Evolutionary conservation across 2,329 filamentous ascomycete species (phyloP), one percentile per base, ranked within the genome.

Genomic region (Meredithiella fracta): DNA sequence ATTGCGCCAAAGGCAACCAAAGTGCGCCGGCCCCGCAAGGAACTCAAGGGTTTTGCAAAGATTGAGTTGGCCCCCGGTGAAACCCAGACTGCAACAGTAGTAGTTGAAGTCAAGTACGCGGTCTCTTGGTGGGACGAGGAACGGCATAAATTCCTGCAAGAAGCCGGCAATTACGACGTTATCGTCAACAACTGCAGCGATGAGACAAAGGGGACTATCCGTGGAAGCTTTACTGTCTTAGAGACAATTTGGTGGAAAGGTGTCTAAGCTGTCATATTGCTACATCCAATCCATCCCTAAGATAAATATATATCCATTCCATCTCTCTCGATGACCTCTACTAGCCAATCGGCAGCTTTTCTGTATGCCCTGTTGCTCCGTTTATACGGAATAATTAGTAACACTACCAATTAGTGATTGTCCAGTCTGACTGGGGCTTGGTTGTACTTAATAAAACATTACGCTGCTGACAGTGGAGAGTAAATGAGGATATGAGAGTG

Each of bases 51-150:
- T 1, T 84, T 83, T 61, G 65, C 70, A 51, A 89, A 88, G 68
- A 74, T 83, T 0, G 72, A 73, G 57, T 65, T 89, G 1, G 70
- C 74, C 54, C 71, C 79, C 0, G 83, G 82, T 0, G 73, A 83
- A 67, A 73, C 69, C 47, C 74, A 77, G 68, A 69, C 62, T 5
- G 77, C 80, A 1, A 69, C 72, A n/a, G 70, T 89, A 6, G 67
- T 70, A 3, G 67, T 81, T 51, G 64, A 76, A 59, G 76, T 76
- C 63, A 86, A 84, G 67, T 80, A 85, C 55, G 80, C 78, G 0
- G 76, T 79, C 0, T 78, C 78, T 55, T 88, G 82, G 68, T 88
- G 80, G 73, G 82, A 86, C 61, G 84, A 88, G 68, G 74, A 77
- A 60, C 70, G 77, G 11, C 72, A 76, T 56, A 71, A 78, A 62